Percentiles rank a stretch among this genome's conserved stretches.
Conservation (phyloP, 2,329 filamentous ascomycete species). For the Trichothecium roseum region DNA sequence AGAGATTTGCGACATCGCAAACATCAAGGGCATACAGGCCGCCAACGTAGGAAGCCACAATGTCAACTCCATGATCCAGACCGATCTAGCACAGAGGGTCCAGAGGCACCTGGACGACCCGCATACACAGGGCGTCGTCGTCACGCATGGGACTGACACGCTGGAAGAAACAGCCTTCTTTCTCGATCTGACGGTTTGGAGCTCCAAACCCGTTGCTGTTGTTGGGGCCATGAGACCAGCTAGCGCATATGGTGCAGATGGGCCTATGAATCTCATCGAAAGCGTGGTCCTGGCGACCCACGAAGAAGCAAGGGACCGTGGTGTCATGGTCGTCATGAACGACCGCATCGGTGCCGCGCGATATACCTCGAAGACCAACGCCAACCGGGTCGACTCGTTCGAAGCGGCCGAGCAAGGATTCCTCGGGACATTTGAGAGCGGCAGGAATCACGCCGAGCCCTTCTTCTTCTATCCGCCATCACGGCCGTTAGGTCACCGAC, state of each 20-base stretch:
- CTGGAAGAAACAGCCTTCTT: constrained; percentile 56
- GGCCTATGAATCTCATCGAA: constrained; percentile 51
- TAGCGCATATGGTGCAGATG: constrained; percentile 52
- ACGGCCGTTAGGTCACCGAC: constrained; percentile 32
- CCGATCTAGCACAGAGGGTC: constrained; percentile 36
- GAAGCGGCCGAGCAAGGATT: constrained; percentile 44
- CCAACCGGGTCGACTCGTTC: constrained; percentile 55
- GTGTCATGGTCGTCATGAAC: constrained; percentile 50
- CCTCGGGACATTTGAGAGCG: constrained; percentile 47
- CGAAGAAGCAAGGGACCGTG: constrained; percentile 34
- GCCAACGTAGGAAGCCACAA: constrained; percentile 35
- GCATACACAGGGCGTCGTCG: constrained; percentile 37
- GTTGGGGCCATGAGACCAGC: constrained; percentile 55
- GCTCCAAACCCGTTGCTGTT: constrained; percentile 47
- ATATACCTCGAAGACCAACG: constrained; percentile 51
- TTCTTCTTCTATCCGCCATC: constrained; percentile 49
- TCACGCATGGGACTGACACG: constrained; percentile 58
- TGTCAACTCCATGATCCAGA: constrained; percentile 36
- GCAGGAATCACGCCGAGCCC: constrained; percentile 26
- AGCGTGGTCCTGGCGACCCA: constrained; percentile 45
- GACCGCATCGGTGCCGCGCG: constrained; percentile 48
- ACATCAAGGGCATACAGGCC: constrained; percentile 42
- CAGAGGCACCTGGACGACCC: constrained; percentile 33
- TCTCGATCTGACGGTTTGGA: constrained; percentile 45
- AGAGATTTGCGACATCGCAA: constrained; percentile 40